These are phyloP conservation scores for Terfezia claveryi DNA, from an alignment of 495 filamentous ascomycete genomes.

Conservation along the genomic window DNA sequence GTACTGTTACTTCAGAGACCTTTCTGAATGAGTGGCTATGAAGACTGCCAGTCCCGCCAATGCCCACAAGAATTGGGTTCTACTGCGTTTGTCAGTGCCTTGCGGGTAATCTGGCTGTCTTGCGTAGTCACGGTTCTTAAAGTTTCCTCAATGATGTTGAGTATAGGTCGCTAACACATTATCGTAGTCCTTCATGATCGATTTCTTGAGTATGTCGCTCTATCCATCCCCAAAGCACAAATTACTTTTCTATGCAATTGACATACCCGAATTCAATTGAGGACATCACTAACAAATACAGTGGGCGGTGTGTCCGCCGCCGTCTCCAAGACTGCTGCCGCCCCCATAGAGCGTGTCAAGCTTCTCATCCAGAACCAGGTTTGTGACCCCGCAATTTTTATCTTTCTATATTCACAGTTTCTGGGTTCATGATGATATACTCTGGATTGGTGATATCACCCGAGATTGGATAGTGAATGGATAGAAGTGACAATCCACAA, in stretches of 20 bases:
- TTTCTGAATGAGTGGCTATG: neutral
- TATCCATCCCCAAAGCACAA: too few species aligned
- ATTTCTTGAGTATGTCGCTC: conserved; percentile 1
- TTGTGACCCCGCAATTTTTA: conserved; percentile 21
- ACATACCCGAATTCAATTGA: too few species aligned
- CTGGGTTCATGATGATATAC: neutral
- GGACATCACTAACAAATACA: conserved; percentile 19
- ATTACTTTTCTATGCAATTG: too few species aligned
- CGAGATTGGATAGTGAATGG: neutral
- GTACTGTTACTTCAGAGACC: neutral
- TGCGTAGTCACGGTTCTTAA: too few species aligned
- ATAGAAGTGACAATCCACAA: neutral
- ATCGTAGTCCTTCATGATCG: conserved; percentile 12
- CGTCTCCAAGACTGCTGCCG: conserved; percentile 99
- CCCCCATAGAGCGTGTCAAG: conserved; percentile 99
- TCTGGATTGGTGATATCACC: neutral
- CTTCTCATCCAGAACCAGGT: conserved; percentile 99
- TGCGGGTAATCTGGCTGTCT: too few species aligned
- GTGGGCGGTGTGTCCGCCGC: conserved; percentile 98
- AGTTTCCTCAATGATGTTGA: too few species aligned
- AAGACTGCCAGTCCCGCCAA: too few species aligned
- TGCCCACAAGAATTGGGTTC: too few species aligned
- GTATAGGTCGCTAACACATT: too few species aligned
- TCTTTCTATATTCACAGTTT: neutral
- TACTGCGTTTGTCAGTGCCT: too few species aligned